phyloP scores from a whole-genome alignment of 2,329 filamentous ascomycete genomes.

The Alternaria alternata region DNA sequence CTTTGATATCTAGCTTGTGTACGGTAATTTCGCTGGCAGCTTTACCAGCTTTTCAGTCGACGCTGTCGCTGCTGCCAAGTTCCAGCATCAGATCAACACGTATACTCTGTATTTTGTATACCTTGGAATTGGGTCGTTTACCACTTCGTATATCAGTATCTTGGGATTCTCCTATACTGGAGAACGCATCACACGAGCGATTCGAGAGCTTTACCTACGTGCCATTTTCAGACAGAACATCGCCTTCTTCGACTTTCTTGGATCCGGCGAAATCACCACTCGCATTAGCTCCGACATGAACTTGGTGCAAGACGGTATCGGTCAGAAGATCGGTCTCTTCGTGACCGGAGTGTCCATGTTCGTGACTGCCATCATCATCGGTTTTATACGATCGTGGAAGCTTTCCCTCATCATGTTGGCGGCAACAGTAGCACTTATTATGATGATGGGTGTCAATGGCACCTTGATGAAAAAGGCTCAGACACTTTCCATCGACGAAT shows the following conservation, averaged over 20 bases:
- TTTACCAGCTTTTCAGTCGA: constrained; percentile 49
- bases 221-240: constrained; percentile 54
- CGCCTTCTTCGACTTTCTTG: constrained; percentile 76
- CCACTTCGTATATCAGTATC: constrained; percentile 78
- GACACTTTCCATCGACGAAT: constrained; percentile 73
- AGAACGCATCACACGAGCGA: constrained; percentile 57
- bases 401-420: constrained; percentile 85
- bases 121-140: constrained; percentile 54
- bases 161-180: constrained; percentile 82
- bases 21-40: constrained; percentile 50
- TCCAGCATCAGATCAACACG: constrained; percentile 40
- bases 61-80: constrained; percentile 33
- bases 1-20: constrained; percentile 40
- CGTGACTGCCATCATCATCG: constrained; percentile 87
- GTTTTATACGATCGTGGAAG: constrained; percentile 92
- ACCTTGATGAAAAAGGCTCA: constrained; percentile 86
- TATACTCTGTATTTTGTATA: constrained; percentile 52
- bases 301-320: constrained; percentile 88
- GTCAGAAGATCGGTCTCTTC: constrained; percentile 50
- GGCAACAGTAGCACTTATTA: constrained; percentile 79
- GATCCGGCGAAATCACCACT: constrained; percentile 93
- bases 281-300: constrained; percentile 96
- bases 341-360: constrained; percentile 61
- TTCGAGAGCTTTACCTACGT: constrained; percentile 70
- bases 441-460: constrained; percentile 75